Conservation (phyloP, 768 basidiomycete genomes). For the Auricularia sp. region DNA sequence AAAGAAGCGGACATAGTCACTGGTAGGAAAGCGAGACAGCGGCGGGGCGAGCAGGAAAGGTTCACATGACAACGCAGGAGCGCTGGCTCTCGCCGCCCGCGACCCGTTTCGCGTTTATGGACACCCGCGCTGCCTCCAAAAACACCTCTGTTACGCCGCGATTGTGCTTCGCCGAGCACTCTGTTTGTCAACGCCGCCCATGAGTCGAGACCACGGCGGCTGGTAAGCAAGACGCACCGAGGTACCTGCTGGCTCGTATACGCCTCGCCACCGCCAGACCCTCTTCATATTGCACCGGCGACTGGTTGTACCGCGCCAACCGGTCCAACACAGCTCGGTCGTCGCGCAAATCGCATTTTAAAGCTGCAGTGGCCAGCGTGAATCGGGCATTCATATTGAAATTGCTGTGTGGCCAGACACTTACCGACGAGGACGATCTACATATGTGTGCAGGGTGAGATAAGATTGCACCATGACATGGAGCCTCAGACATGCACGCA, state of each 20-base stretch:
- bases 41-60: not conserved
- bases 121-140: slow-evolving; percentile 81
- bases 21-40: too few relatives aligned
- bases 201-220: slow-evolving; percentile 1
- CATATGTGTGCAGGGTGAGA: not conserved
- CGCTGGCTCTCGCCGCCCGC: slow-evolving; percentile 10
- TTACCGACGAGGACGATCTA: slow-evolving; percentile 43
- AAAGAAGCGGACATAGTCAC: too few relatives aligned
- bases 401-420: slow-evolving; percentile 22
- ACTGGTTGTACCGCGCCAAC: slow-evolving; percentile 56
- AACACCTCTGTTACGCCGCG: slow-evolving; percentile 92
- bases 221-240: slow-evolving; percentile 46
- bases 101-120: slow-evolving; percentile 42
- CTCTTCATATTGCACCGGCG: slow-evolving; percentile 85
- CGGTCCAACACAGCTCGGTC: slow-evolving; percentile 64
- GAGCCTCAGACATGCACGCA: slow-evolving; percentile 22
- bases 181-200: slow-evolving; percentile 30
- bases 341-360: slow-evolving; percentile 93
- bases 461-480: slow-evolving; percentile 7
- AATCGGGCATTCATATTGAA: slow-evolving; percentile 3
- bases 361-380: slow-evolving; percentile 36
- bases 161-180: slow-evolving; percentile 96
- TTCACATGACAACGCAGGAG: slow-evolving; percentile 2
- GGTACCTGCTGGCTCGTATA: slow-evolving; percentile 87
- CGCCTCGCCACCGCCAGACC: slow-evolving; percentile 79